Percentiles rank a stretch among this genome's conserved stretches.
Evolutionary conservation across 495 filamentous ascomycete genomes (phyloP).

Genomic region (Podospora australis): DNA sequence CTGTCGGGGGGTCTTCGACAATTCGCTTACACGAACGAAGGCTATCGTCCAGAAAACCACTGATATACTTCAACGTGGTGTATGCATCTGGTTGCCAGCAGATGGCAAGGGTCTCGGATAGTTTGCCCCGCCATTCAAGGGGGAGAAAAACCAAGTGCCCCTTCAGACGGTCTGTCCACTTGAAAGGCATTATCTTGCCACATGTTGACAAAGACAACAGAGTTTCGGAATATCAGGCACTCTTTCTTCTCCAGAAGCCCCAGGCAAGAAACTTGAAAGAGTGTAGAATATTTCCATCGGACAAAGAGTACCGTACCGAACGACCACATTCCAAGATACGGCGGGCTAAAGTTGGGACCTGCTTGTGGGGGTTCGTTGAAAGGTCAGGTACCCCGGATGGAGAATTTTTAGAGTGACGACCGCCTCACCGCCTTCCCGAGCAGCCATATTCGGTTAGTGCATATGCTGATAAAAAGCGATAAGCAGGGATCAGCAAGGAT

Average conservation of each 20-base stretch:
- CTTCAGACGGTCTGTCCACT: not conserved
- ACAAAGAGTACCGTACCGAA: no score
- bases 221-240: not conserved
- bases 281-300: no score
- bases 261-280: no score
- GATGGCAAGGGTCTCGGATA: not conserved
- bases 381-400: not conserved
- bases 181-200: not conserved
- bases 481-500: constrained; percentile 25
- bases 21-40: not conserved
- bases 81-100: not conserved
- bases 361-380: not conserved
- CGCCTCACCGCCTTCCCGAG: constrained; percentile 22
- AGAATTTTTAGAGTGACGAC: constrained; percentile 16
- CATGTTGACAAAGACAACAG: not conserved
- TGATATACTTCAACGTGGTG: constrained; percentile 2
- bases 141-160: not conserved
- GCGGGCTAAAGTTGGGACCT: not conserved
- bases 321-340: no score
- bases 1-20: no score
- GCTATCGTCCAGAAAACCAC: not conserved
- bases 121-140: not conserved
- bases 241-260: not conserved
- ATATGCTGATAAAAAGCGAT: constrained; percentile 21
- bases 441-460: constrained; percentile 15